These are phyloP conservation scores for Cercospora zeina DNA, from an alignment of 2,329 filamentous ascomycete genomes.

Conservation along the genomic window DNA sequence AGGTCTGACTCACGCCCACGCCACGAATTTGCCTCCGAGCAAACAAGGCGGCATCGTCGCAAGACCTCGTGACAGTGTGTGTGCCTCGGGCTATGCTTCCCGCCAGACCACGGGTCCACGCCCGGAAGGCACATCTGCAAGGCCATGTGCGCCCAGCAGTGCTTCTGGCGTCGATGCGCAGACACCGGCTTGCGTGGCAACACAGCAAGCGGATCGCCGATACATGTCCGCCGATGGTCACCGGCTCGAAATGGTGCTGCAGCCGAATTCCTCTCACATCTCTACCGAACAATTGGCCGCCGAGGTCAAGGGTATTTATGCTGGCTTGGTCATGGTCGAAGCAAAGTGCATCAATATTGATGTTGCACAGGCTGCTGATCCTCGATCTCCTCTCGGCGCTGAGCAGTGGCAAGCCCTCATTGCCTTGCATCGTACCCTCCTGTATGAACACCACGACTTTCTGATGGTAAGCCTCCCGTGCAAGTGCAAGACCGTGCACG, in stretches of 20 bases:
- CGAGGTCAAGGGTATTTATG: conserved; percentile 82
- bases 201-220: conserved; percentile 4
- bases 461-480: conserved; percentile 55
- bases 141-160: neutral
- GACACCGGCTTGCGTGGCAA: neutral
- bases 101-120: conserved; percentile 4
- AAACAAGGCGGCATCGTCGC: neutral
- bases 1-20: neutral
- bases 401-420: conserved; percentile 86
- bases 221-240: conserved; percentile 14
- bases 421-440: conserved; percentile 69
- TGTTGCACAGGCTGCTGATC: conserved; percentile 58
- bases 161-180: neutral
- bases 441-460: conserved; percentile 53
- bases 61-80: conserved; percentile 1
- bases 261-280: conserved; percentile 50
- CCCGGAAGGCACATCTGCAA: neutral
- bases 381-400: conserved; percentile 52
- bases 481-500: neutral
- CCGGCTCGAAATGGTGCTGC: conserved; percentile 28
- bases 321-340: conserved; percentile 81
- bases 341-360: conserved; percentile 84
- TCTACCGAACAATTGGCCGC: conserved; percentile 75
- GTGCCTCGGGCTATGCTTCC: conserved; percentile 8
- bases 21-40: neutral